Evolutionary conservation across 805 yeast genomes (phyloP).

Genomic region (Grigorovia transvaalensis): DNA sequence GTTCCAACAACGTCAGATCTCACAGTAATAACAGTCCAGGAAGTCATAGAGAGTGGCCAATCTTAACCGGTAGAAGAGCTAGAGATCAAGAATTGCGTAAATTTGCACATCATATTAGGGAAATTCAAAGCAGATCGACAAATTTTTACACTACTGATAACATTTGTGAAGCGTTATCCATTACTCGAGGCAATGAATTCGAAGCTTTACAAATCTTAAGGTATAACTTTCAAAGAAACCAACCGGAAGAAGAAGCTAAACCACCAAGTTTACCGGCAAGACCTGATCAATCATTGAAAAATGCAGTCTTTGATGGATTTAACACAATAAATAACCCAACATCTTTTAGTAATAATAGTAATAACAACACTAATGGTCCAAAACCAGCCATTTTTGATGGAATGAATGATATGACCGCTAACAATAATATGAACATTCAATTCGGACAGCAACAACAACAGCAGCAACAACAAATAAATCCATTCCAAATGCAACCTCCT

Average conservation of each 20-base stretch:
- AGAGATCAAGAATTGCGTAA: conserved; percentile 42
- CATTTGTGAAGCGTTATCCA: conserved; percentile 50
- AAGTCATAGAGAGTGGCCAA: conserved; percentile 19
- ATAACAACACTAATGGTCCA: conserved; percentile 8
- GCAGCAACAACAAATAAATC: conserved; percentile 1
- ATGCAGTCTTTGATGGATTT: conserved; percentile 27
- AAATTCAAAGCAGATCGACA: conserved; percentile 25
- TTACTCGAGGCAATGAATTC: conserved; percentile 49
- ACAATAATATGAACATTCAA: not conserved
- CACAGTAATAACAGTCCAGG: not conserved
- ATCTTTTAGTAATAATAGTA: conserved; percentile 8
- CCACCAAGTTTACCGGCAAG: conserved; percentile 33
- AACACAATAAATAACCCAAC: not conserved
- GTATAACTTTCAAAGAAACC: conserved; percentile 1
- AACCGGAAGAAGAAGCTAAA: not conserved
- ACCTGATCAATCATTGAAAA: conserved; percentile 27
- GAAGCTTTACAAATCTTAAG: conserved; percentile 47
- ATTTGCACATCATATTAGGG: conserved; percentile 39
- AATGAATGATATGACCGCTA: conserved; percentile 7
- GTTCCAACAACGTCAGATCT: conserved; percentile 37
- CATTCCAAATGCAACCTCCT: conserved; percentile 11
- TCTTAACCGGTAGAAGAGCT: conserved; percentile 40
- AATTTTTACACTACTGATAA: conserved; percentile 51
- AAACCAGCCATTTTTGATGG: conserved; percentile 21
- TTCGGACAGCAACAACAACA: not conserved